Evolutionary conservation across 352 stramenopile genomes (phyloP).

Genomic region (Pythium myriotylum): DNA sequence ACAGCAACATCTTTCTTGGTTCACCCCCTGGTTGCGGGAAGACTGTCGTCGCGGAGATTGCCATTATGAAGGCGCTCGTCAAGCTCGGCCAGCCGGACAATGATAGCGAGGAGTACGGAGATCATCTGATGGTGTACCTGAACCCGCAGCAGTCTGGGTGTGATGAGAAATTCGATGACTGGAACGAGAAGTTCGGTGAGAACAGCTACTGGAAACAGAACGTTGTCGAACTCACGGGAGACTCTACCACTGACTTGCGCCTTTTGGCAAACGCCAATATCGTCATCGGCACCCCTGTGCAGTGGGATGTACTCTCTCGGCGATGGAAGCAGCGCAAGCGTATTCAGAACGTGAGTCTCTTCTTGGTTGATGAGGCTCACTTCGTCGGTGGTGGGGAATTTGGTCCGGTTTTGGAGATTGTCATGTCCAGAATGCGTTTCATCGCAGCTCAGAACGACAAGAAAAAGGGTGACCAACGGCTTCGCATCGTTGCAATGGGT

Average conservation of each 20-base stretch:
- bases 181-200: slow-evolving; percentile 83
- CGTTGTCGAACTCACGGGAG: slow-evolving; percentile 94
- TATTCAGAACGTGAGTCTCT: slow-evolving; percentile 93
- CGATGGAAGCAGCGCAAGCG: slow-evolving; percentile 97
- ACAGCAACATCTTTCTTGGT: slow-evolving; percentile 95
- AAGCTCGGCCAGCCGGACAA: slow-evolving; percentile 54
- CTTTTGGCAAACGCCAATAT: slow-evolving; percentile 92
- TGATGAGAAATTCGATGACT: slow-evolving; percentile 78
- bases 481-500: slow-evolving; percentile 95
- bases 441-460: slow-evolving; percentile 92
- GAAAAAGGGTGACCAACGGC: slow-evolving; percentile 48
- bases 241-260: slow-evolving; percentile 92
- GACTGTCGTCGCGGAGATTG: slow-evolving; percentile 94
- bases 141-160: slow-evolving; percentile 86
- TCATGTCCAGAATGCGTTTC: slow-evolving; percentile 98
- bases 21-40: slow-evolving; percentile 96
- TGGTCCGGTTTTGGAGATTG: slow-evolving; percentile 95
- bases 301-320: slow-evolving; percentile 97
- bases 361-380: slow-evolving; percentile 98
- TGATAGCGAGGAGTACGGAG: slow-evolving; percentile 60
- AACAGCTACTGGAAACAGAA: slow-evolving; percentile 78
- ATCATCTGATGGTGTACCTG: slow-evolving; percentile 93
- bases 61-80: slow-evolving; percentile 93
- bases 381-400: slow-evolving; percentile 92
- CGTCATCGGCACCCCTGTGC: slow-evolving; percentile 92